Conservation (phyloP, 352 stramenopile genomes). For the Pythium oligandrum region DNA sequence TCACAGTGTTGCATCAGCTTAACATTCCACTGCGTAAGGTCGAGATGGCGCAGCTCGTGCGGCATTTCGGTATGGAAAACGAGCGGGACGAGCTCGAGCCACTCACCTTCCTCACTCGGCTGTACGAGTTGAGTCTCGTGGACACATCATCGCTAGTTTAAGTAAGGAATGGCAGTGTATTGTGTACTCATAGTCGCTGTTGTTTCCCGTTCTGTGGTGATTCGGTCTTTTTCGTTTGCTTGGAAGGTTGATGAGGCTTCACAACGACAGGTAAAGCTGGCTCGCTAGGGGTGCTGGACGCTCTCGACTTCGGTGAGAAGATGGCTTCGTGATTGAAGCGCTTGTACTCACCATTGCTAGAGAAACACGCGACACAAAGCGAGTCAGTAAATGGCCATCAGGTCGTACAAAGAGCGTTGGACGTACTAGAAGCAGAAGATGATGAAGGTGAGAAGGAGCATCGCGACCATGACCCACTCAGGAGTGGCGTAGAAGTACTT, state of each 20-base stretch:
- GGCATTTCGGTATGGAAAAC: conserved; percentile 50
- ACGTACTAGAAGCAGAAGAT: conserved; percentile 58
- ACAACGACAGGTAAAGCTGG: no score
- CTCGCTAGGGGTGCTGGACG: no score
- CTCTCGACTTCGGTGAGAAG: no score
- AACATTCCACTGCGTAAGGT: conserved; percentile 32
- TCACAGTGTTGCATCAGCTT: conserved; percentile 41
- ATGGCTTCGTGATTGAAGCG: conserved; percentile 30
- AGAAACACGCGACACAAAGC: conserved; percentile 4
- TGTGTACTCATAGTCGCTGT: no score
- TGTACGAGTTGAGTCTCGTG: conserved; percentile 28
- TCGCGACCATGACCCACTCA: conserved; percentile 44
- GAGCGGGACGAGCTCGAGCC: conserved; percentile 31
- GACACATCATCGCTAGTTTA: no score
- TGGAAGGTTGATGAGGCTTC: no score
- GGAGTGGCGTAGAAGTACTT: conserved; percentile 45
- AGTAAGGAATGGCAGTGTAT: no score
- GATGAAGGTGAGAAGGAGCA: conserved; percentile 35
- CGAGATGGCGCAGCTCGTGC: conserved; percentile 31
- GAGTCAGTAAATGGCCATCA: not conserved
- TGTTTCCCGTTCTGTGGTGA: no score
- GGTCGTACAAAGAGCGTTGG: no score
- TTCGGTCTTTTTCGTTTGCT: no score
- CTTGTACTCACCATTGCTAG: conserved; percentile 54
- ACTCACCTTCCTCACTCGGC: conserved; percentile 30